Conservation (phyloP, 2,329 filamentous ascomycete species). For the Aspergillus niger region DNA sequence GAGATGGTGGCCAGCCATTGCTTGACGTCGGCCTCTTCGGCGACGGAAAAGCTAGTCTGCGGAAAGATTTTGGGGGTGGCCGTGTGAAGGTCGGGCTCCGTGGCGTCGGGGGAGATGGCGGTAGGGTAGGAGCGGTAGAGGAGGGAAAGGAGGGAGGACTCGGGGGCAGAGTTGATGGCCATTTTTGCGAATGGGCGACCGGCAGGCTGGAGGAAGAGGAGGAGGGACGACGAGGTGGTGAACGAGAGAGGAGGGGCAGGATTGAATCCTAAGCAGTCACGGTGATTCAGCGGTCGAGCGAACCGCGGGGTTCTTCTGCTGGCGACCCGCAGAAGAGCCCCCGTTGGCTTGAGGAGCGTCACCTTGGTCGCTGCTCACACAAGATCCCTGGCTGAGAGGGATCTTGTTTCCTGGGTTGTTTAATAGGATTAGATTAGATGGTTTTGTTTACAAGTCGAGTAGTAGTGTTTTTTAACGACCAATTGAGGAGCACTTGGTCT, state of each 20-base stretch:
- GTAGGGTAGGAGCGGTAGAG: slow-evolving; percentile 49
- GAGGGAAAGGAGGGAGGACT: slow-evolving; percentile 47
- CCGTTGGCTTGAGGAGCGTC: slow-evolving; percentile 18
- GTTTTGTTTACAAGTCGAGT: background rate
- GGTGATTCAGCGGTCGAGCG: slow-evolving; percentile 9
- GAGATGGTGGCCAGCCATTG: slow-evolving; percentile 83
- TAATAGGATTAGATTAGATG: background rate
- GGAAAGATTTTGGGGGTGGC: slow-evolving; percentile 66
- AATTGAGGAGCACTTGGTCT: slow-evolving; percentile 5
- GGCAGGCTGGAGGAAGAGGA: slow-evolving; percentile 17
- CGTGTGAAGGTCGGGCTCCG: slow-evolving; percentile 47
- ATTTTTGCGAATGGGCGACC: slow-evolving; percentile 26
- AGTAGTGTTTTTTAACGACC: background rate
- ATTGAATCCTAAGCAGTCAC: slow-evolving; percentile 9
- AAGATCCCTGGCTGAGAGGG: slow-evolving; percentile 20
- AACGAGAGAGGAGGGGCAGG: slow-evolving; percentile 30
- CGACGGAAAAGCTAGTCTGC: slow-evolving; percentile 69
- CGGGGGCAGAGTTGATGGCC: slow-evolving; percentile 37
- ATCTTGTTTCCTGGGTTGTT: slow-evolving; percentile 12
- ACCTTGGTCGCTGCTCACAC: slow-evolving; percentile 16
- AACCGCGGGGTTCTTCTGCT: slow-evolving; percentile 23
- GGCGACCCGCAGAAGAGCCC: slow-evolving; percentile 22
- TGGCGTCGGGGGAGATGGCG: slow-evolving; percentile 42
- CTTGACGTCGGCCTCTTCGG: slow-evolving; percentile 83
- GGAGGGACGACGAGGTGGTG: slow-evolving; percentile 13